Evolutionary conservation across 192 early-diverging fungal genomes (phyloP), one percentile per base, ranked within the genome.

Genomic region (Coemansia sp.): DNA sequence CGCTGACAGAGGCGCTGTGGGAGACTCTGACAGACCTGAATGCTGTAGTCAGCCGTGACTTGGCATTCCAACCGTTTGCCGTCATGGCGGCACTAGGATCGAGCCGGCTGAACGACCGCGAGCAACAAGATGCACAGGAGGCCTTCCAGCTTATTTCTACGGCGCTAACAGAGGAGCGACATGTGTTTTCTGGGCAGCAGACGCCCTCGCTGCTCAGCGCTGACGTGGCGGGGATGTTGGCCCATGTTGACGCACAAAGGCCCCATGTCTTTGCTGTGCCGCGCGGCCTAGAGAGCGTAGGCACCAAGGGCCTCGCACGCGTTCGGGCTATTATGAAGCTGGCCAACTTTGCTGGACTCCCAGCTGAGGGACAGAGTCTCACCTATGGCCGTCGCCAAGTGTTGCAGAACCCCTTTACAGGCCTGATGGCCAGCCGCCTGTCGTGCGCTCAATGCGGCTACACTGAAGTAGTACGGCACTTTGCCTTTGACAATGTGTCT

Each of bases 41-140:
- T 41, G 67, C 83, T 12, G 78, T 79, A 12, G 78, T 81, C 22
- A 63, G 65, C 51, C 75, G 77, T 44, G 79, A 84, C 55, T 70
- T 65, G 18, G 80, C 88, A 6, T 90, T 93, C 46, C 76, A 88
- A 74, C 91, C 91, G 0, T 84, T 77, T 43, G 86, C 85, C 11
- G 87, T 93, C 13, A 86, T 91, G 42, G 75, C 82, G 0, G 91
- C 90, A 24, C 76, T 93, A 59, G 85, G 87, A 9, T 85, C 86
- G 24, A 84, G 79, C 60, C 81, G 80, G 22, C 74, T 93, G 38
- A 86, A 89, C 59, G 90, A 90, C 63, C 87, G 87, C 60, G 90
- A 91, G 71, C 91, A 93, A 64, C 89, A 96, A 85, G 95, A 97
- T 69, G 95, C 95, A 10, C 94, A 97, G 76, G 95, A 97, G 75